Percentiles rank a stretch among this genome's conserved stretches.
These are phyloP conservation scores for Myxozyma udenii DNA, from an alignment of 805 yeast genomes.

Conservation along the genomic window DNA sequence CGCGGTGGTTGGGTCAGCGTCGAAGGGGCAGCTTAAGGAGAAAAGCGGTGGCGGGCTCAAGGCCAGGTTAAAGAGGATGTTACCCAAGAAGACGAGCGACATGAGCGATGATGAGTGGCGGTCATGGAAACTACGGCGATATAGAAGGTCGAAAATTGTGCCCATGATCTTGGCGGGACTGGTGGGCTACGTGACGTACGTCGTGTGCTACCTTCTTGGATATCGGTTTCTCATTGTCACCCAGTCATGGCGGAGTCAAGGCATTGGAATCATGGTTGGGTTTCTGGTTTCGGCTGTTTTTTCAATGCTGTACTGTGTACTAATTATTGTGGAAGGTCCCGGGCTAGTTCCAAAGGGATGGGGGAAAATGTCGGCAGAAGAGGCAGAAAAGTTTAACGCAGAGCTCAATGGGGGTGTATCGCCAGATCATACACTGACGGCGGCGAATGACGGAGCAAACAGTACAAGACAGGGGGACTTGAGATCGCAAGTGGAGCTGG, in stretches of 20 bases:
- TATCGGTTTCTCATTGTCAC: constrained; percentile 36
- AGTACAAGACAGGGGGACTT: constrained; percentile 3
- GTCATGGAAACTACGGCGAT: constrained; percentile 9
- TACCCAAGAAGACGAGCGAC: background rate
- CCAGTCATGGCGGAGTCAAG: constrained; percentile 37
- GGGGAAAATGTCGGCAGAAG: constrained; percentile 40
- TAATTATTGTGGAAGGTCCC: constrained; percentile 52
- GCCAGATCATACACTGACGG: background rate
- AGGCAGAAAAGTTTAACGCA: constrained; percentile 32
- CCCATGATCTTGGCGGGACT: constrained; percentile 29
- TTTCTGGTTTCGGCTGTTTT: constrained; percentile 24
- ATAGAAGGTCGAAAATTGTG: constrained; percentile 15
- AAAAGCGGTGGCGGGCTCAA: background rate
- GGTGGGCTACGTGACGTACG: constrained; percentile 47
- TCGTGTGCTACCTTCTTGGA: constrained; percentile 46
- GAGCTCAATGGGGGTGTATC: too few species aligned
- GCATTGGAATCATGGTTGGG: constrained; percentile 41
- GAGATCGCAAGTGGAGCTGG: constrained; percentile 1
- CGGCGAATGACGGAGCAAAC: constrained; percentile 1
- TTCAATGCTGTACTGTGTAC: constrained; percentile 45
- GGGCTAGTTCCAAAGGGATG: constrained; percentile 46
- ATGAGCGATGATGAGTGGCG: constrained; percentile 18
- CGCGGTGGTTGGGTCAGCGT: background rate
- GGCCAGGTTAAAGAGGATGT: background rate
- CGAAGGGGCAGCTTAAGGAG: background rate